phyloP scores from a whole-genome alignment of 108 stramenopile genomes.

The Parmales sp. region DNA sequence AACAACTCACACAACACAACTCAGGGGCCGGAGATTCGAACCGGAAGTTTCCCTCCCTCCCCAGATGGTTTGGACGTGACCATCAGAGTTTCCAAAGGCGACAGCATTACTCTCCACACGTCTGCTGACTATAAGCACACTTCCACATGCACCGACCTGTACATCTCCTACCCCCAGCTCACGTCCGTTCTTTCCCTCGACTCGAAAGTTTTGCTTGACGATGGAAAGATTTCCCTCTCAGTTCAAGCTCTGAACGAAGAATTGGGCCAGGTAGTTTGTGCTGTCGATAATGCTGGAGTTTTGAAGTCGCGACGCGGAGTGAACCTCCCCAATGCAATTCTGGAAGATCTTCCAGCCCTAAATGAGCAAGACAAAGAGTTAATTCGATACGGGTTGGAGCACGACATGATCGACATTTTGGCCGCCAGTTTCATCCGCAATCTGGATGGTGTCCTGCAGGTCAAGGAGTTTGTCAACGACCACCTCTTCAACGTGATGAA shows the following conservation, averaged over 20 bases:
- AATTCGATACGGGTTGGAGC: constrained; percentile 66
- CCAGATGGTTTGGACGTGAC: too few relatives aligned
- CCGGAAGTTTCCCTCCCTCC: too few relatives aligned
- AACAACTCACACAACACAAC: too few relatives aligned
- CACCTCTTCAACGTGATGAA: too few relatives aligned
- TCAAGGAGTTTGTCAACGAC: constrained; percentile 65
- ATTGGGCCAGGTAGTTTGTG: constrained; percentile 51
- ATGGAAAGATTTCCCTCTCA: constrained; percentile 82
- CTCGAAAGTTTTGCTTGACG: too few relatives aligned
- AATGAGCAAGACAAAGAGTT: constrained; percentile 78
- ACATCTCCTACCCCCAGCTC: constrained; percentile 64
- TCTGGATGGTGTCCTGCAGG: constrained; percentile 67
- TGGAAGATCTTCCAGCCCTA: too few relatives aligned
- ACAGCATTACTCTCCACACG: constrained; percentile 58
- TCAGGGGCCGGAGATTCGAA: constrained; percentile 87
- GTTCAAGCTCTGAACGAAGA: too few relatives aligned
- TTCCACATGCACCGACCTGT: constrained; percentile 56
- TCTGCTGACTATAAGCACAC: constrained; percentile 38
- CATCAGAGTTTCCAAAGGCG: too few relatives aligned
- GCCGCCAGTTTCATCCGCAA: constrained; percentile 84
- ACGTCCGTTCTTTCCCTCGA: too few relatives aligned
- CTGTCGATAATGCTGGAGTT: constrained; percentile 64
- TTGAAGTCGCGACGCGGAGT: constrained; percentile 96
- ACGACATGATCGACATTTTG: constrained; percentile 81
- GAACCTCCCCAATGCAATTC: constrained; percentile 96